Evolutionary conservation across 1,284 basidiomycete genomes (phyloP), one percentile per base, ranked within the genome.

Genomic region (Cryptococcus amylolentus): DNA sequence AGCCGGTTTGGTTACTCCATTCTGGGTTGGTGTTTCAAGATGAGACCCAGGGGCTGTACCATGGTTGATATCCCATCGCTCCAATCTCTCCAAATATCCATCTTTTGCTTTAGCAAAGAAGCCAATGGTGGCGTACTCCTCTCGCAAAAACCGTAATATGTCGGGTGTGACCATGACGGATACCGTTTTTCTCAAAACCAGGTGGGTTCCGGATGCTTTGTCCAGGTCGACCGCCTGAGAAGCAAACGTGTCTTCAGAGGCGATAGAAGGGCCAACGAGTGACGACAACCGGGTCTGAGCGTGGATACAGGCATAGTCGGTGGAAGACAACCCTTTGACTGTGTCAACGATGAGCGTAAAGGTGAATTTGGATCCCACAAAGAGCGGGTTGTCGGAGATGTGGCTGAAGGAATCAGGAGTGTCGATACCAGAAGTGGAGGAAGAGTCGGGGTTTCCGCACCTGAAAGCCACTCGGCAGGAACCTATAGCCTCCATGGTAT

Each of bases 401-500:
- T 8, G 44, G 26, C n/a, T 14, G 18, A 18, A 23, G 6, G 18
- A 5, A 8, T 23, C 44, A 5, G 73, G 71, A 0, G 75, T 72
- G 3, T 65, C 56, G 3, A 73, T 51, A 0, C 72, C 72, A 7
- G 70, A 73, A 3, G 58, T 23, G 20, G 69, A 10, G 38, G 48
- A n/a, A 31, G 47, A 20, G 39, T 43, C 23, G 1, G 69, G 58
- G 2, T 52, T n/a, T 14, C 57, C 31, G 44, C 56, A 66, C 81
- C 81, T 54, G 80, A 77, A 71, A 81, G 76, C 84, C 79, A 62
- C 81, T 18, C 89, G 84, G 77, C 91, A 95, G 38, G 89, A 91
- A 0, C 93, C 93, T 61, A 96, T 91, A 2, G 91, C 91, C 72
- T 95, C 92, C 52, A 90, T 84, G 1, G 92, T 95, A 71, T 93